Conservation (phyloP, 352 stramenopile genomes). For the Phytophthora brassicae region DNA sequence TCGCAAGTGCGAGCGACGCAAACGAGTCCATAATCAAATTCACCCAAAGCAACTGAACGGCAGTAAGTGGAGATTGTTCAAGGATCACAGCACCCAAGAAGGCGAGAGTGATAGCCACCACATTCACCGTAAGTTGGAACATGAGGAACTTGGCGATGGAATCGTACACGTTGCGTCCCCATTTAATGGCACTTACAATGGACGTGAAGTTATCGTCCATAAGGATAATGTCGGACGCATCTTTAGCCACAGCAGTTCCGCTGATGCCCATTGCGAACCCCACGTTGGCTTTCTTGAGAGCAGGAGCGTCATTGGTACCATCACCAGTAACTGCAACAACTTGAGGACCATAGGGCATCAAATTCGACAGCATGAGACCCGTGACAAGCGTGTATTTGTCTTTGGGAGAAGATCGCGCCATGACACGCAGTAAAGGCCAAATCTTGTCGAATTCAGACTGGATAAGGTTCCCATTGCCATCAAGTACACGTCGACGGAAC, state of each 20-base stretch:
- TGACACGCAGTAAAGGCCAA: slow-evolving; percentile 90
- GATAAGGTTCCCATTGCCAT: slow-evolving; percentile 69
- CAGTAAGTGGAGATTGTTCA: slow-evolving; percentile 89
- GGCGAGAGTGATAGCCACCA: slow-evolving; percentile 93
- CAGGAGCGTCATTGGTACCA: slow-evolving; percentile 96
- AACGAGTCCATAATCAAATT: slow-evolving; percentile 99
- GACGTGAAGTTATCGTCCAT: slow-evolving; percentile 97
- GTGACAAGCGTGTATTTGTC: slow-evolving; percentile 98
- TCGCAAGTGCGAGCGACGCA: slow-evolving; percentile 94
- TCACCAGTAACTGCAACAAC: slow-evolving; percentile 96
- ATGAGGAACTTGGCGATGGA: slow-evolving; percentile 98
- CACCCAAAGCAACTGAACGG: slow-evolving; percentile 97
- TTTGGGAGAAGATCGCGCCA: slow-evolving; percentile 93
- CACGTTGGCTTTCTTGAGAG: slow-evolving; percentile 97
- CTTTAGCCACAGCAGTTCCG: slow-evolving; percentile 94
- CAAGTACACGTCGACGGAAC: slow-evolving; percentile 68
- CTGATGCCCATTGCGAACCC: slow-evolving; percentile 97
- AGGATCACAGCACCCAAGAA: slow-evolving; percentile 88
- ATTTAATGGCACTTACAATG: slow-evolving; percentile 96
- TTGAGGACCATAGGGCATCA: slow-evolving; percentile 79
- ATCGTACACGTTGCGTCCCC: slow-evolving; percentile 96
- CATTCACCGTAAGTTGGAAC: slow-evolving; percentile 98
- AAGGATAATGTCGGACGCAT: slow-evolving; percentile 96
- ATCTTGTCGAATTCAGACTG: slow-evolving; percentile 92
- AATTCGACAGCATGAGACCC: slow-evolving; percentile 85